A percentile compares a stretch with the other conserved stretches of the same genome.
These are phyloP conservation scores for Calonectria hongkongensis DNA, from an alignment of 2,329 filamentous ascomycete species.

Conservation along the genomic window DNA sequence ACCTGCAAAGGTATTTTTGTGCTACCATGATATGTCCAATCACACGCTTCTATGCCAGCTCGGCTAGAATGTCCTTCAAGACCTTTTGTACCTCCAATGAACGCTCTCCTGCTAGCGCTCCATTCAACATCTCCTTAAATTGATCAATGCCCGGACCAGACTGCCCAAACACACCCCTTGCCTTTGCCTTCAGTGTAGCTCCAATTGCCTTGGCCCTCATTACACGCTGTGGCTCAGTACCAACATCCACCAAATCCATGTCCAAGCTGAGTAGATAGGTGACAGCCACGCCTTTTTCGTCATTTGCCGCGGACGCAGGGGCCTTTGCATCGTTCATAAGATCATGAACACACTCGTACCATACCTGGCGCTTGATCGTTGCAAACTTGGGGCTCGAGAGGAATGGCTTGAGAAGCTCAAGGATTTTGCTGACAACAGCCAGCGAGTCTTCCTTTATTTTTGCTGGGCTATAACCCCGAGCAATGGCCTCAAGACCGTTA, in stretches of 20 bases:
- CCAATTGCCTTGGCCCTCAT: slow-evolving; percentile 67
- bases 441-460: slow-evolving; percentile 61
- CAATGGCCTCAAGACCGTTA: slow-evolving; percentile 70
- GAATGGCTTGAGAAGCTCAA: slow-evolving; percentile 64
- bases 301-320: slow-evolving; percentile 43
- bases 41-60: slow-evolving; percentile 49
- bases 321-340: slow-evolving; percentile 66
- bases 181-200: slow-evolving; percentile 64
- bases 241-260: slow-evolving; percentile 65
- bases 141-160: slow-evolving; percentile 52
- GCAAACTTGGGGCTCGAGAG: slow-evolving; percentile 62
- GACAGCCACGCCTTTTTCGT: slow-evolving; percentile 51
- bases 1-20: not conserved
- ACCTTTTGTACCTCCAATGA: slow-evolving; percentile 67
- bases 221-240: slow-evolving; percentile 71
- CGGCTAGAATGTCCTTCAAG: slow-evolving; percentile 61
- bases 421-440: slow-evolving; percentile 63
- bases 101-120: slow-evolving; percentile 64
- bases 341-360: slow-evolving; percentile 71
- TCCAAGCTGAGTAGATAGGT: slow-evolving; percentile 69
- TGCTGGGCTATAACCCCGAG: slow-evolving; percentile 68
- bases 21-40: not conserved
- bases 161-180: slow-evolving; percentile 65
- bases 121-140: slow-evolving; percentile 58
- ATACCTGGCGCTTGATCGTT: slow-evolving; percentile 68